phyloP scores from a whole-genome alignment of 192 early-diverging fungal genomes.

The Polychytrium aggregatum region DNA sequence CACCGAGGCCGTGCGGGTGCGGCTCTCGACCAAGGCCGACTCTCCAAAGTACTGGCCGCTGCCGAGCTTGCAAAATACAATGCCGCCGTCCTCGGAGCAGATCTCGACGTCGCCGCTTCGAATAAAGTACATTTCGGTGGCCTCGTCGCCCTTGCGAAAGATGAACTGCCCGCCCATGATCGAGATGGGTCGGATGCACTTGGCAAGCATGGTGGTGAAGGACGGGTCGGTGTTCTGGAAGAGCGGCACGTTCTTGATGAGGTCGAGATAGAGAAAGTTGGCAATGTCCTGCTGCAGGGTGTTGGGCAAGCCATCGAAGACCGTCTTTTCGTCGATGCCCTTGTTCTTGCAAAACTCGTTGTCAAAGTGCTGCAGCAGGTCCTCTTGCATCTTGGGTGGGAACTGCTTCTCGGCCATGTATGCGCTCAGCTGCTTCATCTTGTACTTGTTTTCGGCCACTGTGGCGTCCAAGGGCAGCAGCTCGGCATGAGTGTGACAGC shows the following conservation, averaged over 20 bases:
- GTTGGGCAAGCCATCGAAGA: constrained; percentile 11
- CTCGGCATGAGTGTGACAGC: too few species aligned
- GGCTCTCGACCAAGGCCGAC: constrained; percentile 7
- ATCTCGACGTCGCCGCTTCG: constrained; percentile 7
- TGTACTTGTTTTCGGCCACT: too few species aligned
- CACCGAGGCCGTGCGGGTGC: constrained; percentile 10
- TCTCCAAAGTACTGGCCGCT: constrained; percentile 5
- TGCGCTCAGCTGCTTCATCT: too few species aligned
- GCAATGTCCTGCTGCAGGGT: constrained; percentile 6
- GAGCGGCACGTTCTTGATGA: constrained; percentile 7
- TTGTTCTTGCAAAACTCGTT: constrained; percentile 2
- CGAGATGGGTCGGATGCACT: constrained; percentile 3
- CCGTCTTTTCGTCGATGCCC: constrained; percentile 12
- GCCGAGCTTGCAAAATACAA: constrained; percentile 5
- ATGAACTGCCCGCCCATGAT: constrained; percentile 5
- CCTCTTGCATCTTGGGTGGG: constrained; percentile 10
- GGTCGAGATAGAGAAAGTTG: constrained; percentile 12
- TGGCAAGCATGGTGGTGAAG: constrained; percentile 3
- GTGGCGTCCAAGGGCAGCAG: too few species aligned
- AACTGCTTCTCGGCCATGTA: constrained; percentile 5
- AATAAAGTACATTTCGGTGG: constrained; percentile 12
- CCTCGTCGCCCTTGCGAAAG: constrained; percentile 10
- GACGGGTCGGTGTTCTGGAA: constrained; percentile 5
- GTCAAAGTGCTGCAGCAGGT: constrained; percentile 9
- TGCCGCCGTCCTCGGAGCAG: background rate